Evolutionary conservation across 139 green algal species (phyloP).

Genomic region (Tetraselmis chui): DNA sequence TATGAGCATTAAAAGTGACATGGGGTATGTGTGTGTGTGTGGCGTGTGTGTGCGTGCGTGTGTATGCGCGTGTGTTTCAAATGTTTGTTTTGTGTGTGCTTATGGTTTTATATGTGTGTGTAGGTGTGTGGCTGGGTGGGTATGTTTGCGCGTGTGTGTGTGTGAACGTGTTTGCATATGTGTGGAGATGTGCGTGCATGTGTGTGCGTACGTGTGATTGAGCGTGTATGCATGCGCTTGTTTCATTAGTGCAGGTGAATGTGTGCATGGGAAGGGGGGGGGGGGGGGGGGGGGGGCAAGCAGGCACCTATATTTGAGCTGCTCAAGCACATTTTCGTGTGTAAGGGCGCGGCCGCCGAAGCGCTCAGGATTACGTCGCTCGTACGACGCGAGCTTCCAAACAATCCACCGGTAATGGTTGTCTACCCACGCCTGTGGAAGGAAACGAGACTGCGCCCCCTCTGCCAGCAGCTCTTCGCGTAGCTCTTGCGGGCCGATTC

Average conservation of each 20-base stretch:
- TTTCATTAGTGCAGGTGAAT: no score
- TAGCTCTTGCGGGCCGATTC: constrained; percentile 9
- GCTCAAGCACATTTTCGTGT: constrained; percentile 24
- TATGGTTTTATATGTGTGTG: no score
- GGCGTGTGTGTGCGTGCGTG: no score
- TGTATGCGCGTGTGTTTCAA: no score
- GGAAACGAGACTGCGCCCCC: constrained; percentile 30
- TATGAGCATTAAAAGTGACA: constrained; percentile 8
- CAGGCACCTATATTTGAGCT: constrained; percentile 35
- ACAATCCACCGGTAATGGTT: constrained; percentile 64
- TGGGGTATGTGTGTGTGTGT: no score
- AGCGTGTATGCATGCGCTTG: no score
- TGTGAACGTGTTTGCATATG: not conserved
- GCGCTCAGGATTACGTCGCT: constrained; percentile 17
- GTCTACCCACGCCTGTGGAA: constrained; percentile 38
- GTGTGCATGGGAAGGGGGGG: no score
- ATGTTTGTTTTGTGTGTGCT: no score
- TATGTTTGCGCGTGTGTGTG: no score
- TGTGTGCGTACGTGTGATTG: not conserved
- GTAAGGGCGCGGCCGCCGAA: constrained; percentile 21
- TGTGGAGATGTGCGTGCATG: not conserved
- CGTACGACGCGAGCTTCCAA: constrained; percentile 64
- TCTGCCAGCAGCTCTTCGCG: constrained; percentile 23
- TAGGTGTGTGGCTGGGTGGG: no score
- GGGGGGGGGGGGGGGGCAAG: not conserved